phyloP scores from a whole-genome alignment of 2,329 filamentous ascomycete genomes.

The Exophiala sp. region DNA sequence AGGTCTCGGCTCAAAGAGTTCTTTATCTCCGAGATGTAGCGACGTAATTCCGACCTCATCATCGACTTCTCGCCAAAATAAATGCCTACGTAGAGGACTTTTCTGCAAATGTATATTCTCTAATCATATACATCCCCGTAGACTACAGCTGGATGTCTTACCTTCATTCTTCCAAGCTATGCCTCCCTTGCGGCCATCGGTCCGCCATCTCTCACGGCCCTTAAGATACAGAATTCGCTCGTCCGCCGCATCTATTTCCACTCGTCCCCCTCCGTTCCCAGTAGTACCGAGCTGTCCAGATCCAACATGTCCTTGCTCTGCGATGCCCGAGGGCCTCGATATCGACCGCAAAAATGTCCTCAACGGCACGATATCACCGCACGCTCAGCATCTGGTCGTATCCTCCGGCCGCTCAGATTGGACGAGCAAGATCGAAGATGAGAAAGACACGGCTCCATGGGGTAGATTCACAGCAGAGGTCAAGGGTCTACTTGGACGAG shows the following conservation, averaged over 20 bases:
- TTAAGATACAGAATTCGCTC: neutral
- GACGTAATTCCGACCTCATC: constrained; percentile 1
- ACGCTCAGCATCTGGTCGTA: constrained; percentile 78
- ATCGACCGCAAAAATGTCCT: constrained; percentile 70
- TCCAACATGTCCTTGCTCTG: constrained; percentile 73
- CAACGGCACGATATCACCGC: constrained; percentile 72
- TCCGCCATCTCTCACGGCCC: neutral
- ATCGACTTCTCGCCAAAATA: neutral
- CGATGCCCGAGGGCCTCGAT: constrained; percentile 64
- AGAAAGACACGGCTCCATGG: constrained; percentile 53
- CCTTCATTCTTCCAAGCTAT: neutral
- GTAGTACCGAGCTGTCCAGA: constrained; percentile 62
- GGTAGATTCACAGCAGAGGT: constrained; percentile 59
- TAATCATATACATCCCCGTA: no score
- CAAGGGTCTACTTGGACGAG: constrained; percentile 62
- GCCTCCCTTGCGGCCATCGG: constrained; percentile 18
- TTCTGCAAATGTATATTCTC: neutral
- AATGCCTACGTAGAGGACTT: neutral
- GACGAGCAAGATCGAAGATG: constrained; percentile 80
- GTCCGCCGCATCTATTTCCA: constrained; percentile 2
- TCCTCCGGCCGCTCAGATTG: constrained; percentile 79
- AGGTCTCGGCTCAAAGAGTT: neutral
- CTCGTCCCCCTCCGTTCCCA: constrained; percentile 41
- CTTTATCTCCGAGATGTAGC: neutral
- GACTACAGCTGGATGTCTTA: no score